Evolutionary conservation across 352 stramenopile genomes (phyloP), one percentile per base, ranked within the genome.

Genomic region (Phytophthora uliginosa): DNA sequence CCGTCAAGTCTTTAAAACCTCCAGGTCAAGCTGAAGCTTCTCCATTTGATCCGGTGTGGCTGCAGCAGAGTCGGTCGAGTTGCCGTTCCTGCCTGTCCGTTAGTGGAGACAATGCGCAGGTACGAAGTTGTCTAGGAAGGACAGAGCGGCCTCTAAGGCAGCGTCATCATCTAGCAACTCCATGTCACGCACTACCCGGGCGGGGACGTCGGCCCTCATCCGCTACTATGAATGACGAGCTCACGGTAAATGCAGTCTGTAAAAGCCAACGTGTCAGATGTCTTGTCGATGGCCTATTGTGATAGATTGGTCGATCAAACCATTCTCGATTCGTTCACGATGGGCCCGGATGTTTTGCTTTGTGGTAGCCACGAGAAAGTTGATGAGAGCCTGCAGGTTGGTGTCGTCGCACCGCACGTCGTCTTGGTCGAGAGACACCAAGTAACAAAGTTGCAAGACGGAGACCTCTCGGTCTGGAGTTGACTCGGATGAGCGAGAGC

Each of bases 21-120:
- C 62, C 12, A 85, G 69, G 12, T 77, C 63, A 17, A 77, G 58
- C 36, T 83, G 64, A 22, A 88, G 59, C 33, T 84, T 76, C 26
- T 59, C 59, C 42, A 78, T 67, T 51, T 82, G 63, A 7, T 69
- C 57, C 3, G 73, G 77, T 28, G 26, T 28, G 26, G 26, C 26
- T 15, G 34, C 34, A 13, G 34, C 1, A 40, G 34, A 45, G 38
- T 45, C 38, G 38, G 3, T 52, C n/a, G 45, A 52, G 45, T 52
- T n/a, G 20, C 15, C 45, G 22, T n/a, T 6, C 33, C 7, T 10
- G 8, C 28, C 1, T 8, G 12, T n/a, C 3, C 1, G 28, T 24
- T 8, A 10, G 28, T 3, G 33, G 10, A 26, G 55, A 34, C 38
- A 22, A 63, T 18, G n/a, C 0, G 0, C 31, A 24, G 36, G 8